Conservation (phyloP, 305 asterid genomes). For the Coffea humblotiana region DNA sequence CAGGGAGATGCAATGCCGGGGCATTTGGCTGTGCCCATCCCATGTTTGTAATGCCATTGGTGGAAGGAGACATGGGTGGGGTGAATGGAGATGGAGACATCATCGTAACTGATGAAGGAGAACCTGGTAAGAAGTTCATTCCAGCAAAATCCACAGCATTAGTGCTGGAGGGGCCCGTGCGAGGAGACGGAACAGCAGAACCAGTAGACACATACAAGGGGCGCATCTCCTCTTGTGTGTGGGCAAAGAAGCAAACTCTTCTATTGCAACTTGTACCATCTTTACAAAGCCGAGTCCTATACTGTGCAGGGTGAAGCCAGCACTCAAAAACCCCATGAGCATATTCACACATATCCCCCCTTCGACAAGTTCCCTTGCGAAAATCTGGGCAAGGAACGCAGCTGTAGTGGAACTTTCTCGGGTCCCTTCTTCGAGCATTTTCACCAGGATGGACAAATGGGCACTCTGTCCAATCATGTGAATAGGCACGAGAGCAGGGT, state of each 20-base stretch:
- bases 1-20: slow-evolving; percentile 70
- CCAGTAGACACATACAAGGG: slow-evolving; percentile 79
- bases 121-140: slow-evolving; percentile 61
- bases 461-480: slow-evolving; percentile 95
- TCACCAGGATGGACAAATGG: slow-evolving; percentile 91
- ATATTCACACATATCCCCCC: slow-evolving; percentile 84
- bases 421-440: slow-evolving; percentile 81
- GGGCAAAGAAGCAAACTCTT: slow-evolving; percentile 88
- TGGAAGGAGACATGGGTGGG: slow-evolving; percentile 74
- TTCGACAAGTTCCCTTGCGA: slow-evolving; percentile 79
- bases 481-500: slow-evolving; percentile 80
- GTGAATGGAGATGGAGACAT: slow-evolving; percentile 61
- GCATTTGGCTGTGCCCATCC: slow-evolving; percentile 73
- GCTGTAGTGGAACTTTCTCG: slow-evolving; percentile 78
- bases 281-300: slow-evolving; percentile 75
- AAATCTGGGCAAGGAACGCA: slow-evolving; percentile 85
- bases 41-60: slow-evolving; percentile 47
- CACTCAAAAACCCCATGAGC: slow-evolving; percentile 89
- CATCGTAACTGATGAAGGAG: slow-evolving; percentile 52
- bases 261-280: slow-evolving; percentile 67
- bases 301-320: slow-evolving; percentile 92
- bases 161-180: slow-evolving; percentile 40
- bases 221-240: slow-evolving; percentile 66
- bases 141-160: slow-evolving; percentile 60
- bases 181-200: slow-evolving; percentile 76